Evolutionary conservation across 371 early-diverging fungal species (phyloP), one percentile per base, ranked within the genome.

Genomic region (Conidiobolus incongruus): DNA sequence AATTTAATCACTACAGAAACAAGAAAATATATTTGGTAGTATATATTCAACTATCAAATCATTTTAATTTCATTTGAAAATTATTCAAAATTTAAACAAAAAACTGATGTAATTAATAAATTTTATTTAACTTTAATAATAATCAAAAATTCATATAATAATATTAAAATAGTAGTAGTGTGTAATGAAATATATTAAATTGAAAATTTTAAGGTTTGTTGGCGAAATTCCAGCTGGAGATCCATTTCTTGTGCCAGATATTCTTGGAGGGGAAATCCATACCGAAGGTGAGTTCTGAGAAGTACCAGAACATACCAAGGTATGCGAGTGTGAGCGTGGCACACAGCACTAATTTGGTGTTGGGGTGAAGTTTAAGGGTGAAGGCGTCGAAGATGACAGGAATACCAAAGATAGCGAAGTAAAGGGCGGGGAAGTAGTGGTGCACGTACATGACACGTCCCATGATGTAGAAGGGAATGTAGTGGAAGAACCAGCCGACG

Each of bases 341-440:
- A 20, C 31, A 44, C 7, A 35, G n/a, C 8, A 44, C 22, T 20
- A 33, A 44, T 23, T 26, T 56, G 3, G 51, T 52, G 29, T 44
- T 36, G 1, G 47, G 21, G 7, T 52, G 56, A 3, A 50, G 40
- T 0, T 38, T 40, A 2, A 44, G 24, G 16, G 62, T 62, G 37
- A 77, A 56, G 50, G 77, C 79, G 49, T 94, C 91, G 22, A 86
- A 37, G 44, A 83, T 45, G 54, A 66, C 77, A 23, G 69, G 68
- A 16, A 67, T 65, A 58, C 75, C 60, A 31, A 94, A 59, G 39
- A 91, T 73, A 26, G 80, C 73, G 61, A 98, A 98, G 62, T 95
- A 96, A 26, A 97, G 63, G 0, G 98, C 89, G 0, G 98, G 97
- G 63, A 93, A 94, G 61, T 98, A 98, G 57, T 98, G 99, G 56